Base-by-base conservation (phyloP, 2,329 filamentous ascomycete genomes). In the Davidsoniella virescens region DNA sequence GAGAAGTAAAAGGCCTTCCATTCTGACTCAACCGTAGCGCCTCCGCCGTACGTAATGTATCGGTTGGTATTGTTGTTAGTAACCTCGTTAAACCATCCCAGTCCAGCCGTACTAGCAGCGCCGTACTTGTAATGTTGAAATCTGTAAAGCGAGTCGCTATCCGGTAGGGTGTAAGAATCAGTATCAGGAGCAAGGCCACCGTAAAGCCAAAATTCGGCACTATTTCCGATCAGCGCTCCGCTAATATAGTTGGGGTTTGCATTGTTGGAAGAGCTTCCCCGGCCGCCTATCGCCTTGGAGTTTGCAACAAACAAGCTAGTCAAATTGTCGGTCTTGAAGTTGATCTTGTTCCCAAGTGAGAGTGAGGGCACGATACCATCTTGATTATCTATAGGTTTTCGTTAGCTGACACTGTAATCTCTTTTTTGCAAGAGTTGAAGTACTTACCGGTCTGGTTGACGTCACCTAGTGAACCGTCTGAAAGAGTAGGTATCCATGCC, bases 1-100 rank as follows among this genome's bases (percentile, higher is more conserved):
- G 77, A 75, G 55, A 86, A 83, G 56, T 85, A 85, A 67, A 77
- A 86, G 0, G 78, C 80, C 56, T 78, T 70, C 55, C 84, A 80
- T 61, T 86, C 82, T 0, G 80, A 84, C 0, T 81, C 80, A 0
- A 75, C 77, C 41, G 68, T 83, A 9, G 70, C 78, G 0, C 70
- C 72, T 2, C 73, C 82, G 16, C 82, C 82, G 55, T 73, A 77
- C 0, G 79, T 74, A 18, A 85, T 57, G 56, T 82, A 84, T 45
- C 74, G 68, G 17, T 73, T 83, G 4, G 82, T 59, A 5, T 58
- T 61, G 3, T 63, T 55, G 2, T 69, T 60, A 1, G 82, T 65
- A 1, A 59, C 56, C 1, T 58, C 59, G 7, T 63, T 56, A 2
- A 64, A 36, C 54, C 75, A 77, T 0, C 70, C 68, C 0, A 65